These are phyloP conservation scores for Quercus tomentella DNA, from an alignment of 331 rosid species.

Conservation along the genomic window DNA sequence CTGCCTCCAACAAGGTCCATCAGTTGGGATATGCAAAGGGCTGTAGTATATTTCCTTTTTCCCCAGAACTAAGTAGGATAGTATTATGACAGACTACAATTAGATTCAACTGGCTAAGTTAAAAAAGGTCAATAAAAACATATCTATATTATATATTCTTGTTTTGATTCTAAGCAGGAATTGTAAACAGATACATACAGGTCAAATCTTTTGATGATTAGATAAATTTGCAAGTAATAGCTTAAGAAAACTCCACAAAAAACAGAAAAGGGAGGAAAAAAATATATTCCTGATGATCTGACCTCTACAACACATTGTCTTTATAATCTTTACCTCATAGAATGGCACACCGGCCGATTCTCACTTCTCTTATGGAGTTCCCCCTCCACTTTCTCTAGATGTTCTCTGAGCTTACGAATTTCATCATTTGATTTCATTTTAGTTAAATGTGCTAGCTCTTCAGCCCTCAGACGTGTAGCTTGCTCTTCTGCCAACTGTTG, in stretches of 20 bases:
- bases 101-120: background rate
- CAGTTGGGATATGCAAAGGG: too few species aligned
- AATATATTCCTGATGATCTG: background rate
- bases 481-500: constrained; percentile 70
- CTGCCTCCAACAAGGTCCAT: background rate
- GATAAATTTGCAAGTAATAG: background rate
- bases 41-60: too few species aligned
- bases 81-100: too few species aligned
- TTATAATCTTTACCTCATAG: constrained; percentile 28
- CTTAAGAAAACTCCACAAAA: background rate
- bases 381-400: constrained; percentile 63
- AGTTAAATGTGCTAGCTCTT: constrained; percentile 48
- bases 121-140: background rate
- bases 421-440: constrained; percentile 57
- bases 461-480: constrained; percentile 63
- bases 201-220: background rate
- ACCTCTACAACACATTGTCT: background rate
- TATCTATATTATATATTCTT: background rate
- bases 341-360: constrained; percentile 44
- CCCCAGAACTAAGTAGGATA: too few species aligned
- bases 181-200: background rate
- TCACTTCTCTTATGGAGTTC: constrained; percentile 60
- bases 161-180: background rate
- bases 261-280: background rate
- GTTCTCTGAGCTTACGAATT: constrained; percentile 53